Base-by-base conservation (phyloP, 306 rosid genomes). In the Ormosia emarginata region DNA sequence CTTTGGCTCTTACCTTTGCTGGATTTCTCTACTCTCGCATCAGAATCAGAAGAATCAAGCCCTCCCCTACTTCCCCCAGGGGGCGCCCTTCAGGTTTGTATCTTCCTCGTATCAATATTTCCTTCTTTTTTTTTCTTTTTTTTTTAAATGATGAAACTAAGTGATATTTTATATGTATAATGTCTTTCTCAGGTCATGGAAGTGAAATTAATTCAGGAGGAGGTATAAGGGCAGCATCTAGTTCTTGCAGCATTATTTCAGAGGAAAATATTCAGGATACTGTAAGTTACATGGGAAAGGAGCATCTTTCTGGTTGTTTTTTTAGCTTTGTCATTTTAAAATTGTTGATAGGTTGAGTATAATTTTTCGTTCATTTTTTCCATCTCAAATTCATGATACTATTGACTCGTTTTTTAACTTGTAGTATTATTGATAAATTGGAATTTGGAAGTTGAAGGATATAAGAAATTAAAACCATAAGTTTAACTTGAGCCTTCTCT, bases 1-100 rank as follows among this genome's bases (percentile, higher is more conserved):
- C 90, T 81, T 84, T 95, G 63, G 96, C 91, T 69, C 67, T 95
- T 66, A 89, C 97, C 13, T 88, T 93, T 49, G 99, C 96, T 71
- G 93, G 97, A 67, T 85, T 92, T 81, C 70, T 93, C 61, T 92
- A 55, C 79, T 83, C 91, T 78, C 92, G 87, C 74, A 12, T 79
- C 55, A 88, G 82, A 92, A 55, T 57, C 71, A 88, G 75, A 88
- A 89, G 86, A 78, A 79, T 74, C 80, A 88, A 82, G 52, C 85
- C 84, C 44, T 81, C 90, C 55, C 36, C 52, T 59, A 47, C 82
- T 41, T 85, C 85, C 67, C 87, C 93, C n/a, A 70, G 56, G 1
- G 79, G 69, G 1, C 18, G 64, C 44, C 83, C 90, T 75, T 83
- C 88, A 82, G 92, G 97, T 93, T 87, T 36, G 80, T 75, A 71